Base-by-base conservation (phyloP, 1,284 basidiomycete genomes). In the Marasmius fiardii region DNA sequence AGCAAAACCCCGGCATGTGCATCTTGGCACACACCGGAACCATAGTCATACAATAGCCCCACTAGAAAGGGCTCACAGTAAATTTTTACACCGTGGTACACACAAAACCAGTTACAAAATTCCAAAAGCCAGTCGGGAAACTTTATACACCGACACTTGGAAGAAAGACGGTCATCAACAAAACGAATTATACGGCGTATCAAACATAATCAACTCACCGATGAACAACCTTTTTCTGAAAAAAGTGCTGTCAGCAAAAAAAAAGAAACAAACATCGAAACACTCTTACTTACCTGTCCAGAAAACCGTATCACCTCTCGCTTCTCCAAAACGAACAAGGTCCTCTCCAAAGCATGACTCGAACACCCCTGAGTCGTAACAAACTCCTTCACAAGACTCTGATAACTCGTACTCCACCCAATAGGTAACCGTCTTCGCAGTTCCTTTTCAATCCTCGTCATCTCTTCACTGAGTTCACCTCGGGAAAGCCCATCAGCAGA, bases 331-430 rank as follows among this genome's bases (percentile, higher is more conserved):
- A 99, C 83, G 68, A 86, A 98, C 59, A 99, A 73, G 18, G 93
- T 93, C 59, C 95, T 78, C 71, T 99, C 97, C 26, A 99, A 80
- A 16, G 96, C 93, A 71, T 98, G 95, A 62, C 82, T 88, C 20
- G 90, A 90, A 69, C 89, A 96, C 3, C 93, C 92, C 70, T 98
- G 94, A 63, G 92, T 87, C 7, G 85, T 89, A 11, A 98, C 95
- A 71, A 99, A 99, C 73, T 99, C 97, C 61, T 88, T 85, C n/a
- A 95, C 85, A 51, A 99, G 79, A 64, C 88, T 92, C 71, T 95
- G 92, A 67, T 98, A 98, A 65, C 92, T 94, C 51, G 95, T 98
- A 63, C 88, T 94, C 94, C 96, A 98, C 2, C 96, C 96, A 52
- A 99, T 91, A 0, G 97, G 96, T 60, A 99, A 74, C 44, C 97